A percentile compares a stretch with the other conserved stretches of the same genome.
Evolutionary conservation across 140 eudicot genomes (phyloP).

Genomic region (Anethum foeniculum): DNA sequence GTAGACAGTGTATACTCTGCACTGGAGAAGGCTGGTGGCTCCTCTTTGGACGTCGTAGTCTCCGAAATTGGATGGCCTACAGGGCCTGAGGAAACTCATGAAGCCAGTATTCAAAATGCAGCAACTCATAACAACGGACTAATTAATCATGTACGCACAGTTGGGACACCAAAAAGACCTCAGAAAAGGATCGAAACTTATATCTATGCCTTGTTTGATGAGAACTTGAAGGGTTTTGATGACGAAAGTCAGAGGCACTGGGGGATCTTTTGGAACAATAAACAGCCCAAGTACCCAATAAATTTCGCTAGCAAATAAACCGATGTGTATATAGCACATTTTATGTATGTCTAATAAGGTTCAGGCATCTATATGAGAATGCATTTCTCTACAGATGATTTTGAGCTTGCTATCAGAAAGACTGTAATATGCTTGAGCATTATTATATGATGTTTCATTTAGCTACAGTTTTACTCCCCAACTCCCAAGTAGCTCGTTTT

Average conservation of each 20-base stretch:
- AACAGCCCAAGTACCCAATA: background rate
- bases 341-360: background rate
- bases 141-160: background rate
- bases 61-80: slow-evolving; percentile 3
- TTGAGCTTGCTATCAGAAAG: background rate
- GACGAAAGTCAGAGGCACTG: background rate
- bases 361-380: background rate
- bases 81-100: background rate
- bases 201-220: slow-evolving; percentile 1
- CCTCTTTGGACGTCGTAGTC: background rate
- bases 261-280: background rate
- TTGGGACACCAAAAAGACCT: background rate
- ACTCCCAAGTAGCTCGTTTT: too few species aligned
- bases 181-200: background rate
- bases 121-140: background rate
- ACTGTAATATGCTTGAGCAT: background rate
- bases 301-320: background rate
- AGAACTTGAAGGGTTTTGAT: background rate
- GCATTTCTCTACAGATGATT: background rate
- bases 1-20: background rate
- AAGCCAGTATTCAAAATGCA: background rate
- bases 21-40: background rate
- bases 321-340: background rate
- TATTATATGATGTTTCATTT: too few species aligned
- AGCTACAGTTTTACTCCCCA: too few species aligned